phyloP scores from a whole-genome alignment of 768 basidiomycete genomes.

The Austroboletus eburneus region DNA sequence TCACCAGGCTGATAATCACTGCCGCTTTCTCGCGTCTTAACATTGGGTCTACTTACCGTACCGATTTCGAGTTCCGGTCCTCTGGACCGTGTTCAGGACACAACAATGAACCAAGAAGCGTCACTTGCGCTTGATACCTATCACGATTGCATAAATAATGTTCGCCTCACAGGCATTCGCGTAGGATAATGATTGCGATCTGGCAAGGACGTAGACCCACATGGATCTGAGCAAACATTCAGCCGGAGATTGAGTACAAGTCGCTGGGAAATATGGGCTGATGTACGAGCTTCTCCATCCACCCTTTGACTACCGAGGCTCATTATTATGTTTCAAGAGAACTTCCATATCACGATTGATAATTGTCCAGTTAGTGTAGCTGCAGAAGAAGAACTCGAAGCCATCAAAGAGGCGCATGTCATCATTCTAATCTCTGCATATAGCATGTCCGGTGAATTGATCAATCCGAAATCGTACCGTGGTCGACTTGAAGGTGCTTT shows the following conservation, averaged over 20 bases:
- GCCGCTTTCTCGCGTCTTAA: conserved; percentile 97
- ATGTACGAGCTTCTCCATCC: conserved; percentile 71
- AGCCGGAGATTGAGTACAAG: neutral
- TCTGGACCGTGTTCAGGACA: conserved; percentile 60
- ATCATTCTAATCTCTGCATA: too few relatives aligned
- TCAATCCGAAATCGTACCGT: too few relatives aligned
- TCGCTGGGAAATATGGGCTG: neutral
- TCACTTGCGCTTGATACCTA: conserved; percentile 91
- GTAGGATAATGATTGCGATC: conserved; percentile 89
- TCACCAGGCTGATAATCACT: conserved; percentile 85
- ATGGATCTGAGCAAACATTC: conserved; percentile 48
- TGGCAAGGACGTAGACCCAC: conserved; percentile 62
- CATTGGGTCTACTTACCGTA: conserved; percentile 93
- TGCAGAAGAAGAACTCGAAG: too few relatives aligned
- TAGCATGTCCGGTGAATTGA: too few relatives aligned
- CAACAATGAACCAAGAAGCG: conserved; percentile 72
- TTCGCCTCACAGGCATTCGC: too few relatives aligned
- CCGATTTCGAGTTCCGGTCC: too few relatives aligned
- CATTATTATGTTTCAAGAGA: too few relatives aligned
- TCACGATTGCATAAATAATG: too few relatives aligned
- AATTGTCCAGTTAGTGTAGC: too few relatives aligned
- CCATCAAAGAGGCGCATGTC: too few relatives aligned
- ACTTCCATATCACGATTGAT: too few relatives aligned
- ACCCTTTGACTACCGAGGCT: conserved; percentile 75
- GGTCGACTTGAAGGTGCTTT: too few relatives aligned